These are phyloP conservation scores for Hepatocystis sp. DNA, from an alignment of 169 alveolate genomes.

Conservation along the genomic window DNA sequence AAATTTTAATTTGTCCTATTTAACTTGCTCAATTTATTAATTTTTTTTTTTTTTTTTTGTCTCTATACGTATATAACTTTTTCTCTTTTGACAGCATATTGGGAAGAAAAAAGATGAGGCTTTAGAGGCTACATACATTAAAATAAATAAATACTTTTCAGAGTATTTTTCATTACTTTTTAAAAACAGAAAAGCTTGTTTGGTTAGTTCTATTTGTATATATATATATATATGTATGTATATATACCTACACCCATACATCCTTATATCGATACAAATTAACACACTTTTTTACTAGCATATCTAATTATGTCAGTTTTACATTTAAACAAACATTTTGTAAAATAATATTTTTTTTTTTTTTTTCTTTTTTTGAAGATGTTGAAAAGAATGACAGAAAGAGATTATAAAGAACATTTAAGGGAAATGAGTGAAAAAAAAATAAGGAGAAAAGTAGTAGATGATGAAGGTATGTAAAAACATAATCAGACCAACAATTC, in stretches of 20 bases:
- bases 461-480: conserved; percentile 67
- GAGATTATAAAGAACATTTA: conserved; percentile 40
- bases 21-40: neutral
- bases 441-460: conserved; percentile 20
- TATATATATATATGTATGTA: conserved; percentile 2
- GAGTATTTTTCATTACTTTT: conserved; percentile 67
- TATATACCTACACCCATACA: neutral
- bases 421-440: conserved; percentile 41
- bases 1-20: neutral
- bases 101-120: conserved; percentile 77
- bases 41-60: neutral
- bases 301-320: no score
- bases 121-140: conserved; percentile 65
- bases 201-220: conserved; percentile 27
- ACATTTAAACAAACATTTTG: no score
- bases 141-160: conserved; percentile 70
- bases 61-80: conserved; percentile 10
- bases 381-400: conserved; percentile 55
- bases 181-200: conserved; percentile 66
- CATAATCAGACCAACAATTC: neutral
- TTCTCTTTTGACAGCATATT: conserved; percentile 35
- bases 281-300: no score
- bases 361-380: conserved; percentile 26
- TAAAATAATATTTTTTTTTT: no score
- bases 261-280: no score